Percentiles rank a stretch among this genome's conserved stretches.
Conservation (phyloP, 768 basidiomycete genomes). For the Psilocybe cyanescens region DNA sequence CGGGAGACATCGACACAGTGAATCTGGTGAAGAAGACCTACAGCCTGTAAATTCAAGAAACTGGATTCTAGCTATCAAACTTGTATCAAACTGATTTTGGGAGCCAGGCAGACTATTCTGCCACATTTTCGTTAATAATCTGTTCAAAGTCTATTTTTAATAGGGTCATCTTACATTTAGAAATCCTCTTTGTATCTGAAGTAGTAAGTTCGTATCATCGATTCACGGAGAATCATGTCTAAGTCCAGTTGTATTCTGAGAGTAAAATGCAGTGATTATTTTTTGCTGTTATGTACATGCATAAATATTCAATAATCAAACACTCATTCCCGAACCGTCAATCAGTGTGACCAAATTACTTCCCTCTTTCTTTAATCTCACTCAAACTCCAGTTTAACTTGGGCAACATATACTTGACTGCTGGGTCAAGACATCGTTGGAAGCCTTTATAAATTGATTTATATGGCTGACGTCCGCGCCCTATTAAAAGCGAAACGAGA, state of each 20-base stretch:
- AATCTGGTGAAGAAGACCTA: constrained; percentile 60
- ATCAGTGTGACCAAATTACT: too few relatives aligned
- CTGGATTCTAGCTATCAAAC: too few relatives aligned
- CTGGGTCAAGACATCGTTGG: not conserved
- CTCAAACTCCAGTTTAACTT: not conserved
- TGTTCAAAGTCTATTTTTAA: not conserved
- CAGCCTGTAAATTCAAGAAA: constrained; percentile 16
- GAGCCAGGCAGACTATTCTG: not conserved
- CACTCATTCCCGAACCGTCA: not conserved
- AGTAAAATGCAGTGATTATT: too few relatives aligned
- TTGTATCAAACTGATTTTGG: too few relatives aligned
- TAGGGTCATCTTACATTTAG: not conserved
- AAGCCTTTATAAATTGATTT: not conserved
- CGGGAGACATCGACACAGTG: constrained; percentile 65
- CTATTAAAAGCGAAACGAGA: constrained; percentile 85
- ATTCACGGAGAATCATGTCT: too few relatives aligned
- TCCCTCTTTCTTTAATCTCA: not conserved
- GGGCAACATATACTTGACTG: not conserved
- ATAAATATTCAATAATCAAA: not conserved
- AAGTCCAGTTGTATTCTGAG: too few relatives aligned
- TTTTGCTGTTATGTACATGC: not conserved
- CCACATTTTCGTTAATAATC: not conserved
- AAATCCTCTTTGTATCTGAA: not conserved
- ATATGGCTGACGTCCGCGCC: constrained; percentile 81
- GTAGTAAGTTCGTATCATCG: not conserved